These are phyloP conservation scores for Coemansia sp. DNA, from an alignment of 192 early-diverging fungal species.

Conservation along the genomic window DNA sequence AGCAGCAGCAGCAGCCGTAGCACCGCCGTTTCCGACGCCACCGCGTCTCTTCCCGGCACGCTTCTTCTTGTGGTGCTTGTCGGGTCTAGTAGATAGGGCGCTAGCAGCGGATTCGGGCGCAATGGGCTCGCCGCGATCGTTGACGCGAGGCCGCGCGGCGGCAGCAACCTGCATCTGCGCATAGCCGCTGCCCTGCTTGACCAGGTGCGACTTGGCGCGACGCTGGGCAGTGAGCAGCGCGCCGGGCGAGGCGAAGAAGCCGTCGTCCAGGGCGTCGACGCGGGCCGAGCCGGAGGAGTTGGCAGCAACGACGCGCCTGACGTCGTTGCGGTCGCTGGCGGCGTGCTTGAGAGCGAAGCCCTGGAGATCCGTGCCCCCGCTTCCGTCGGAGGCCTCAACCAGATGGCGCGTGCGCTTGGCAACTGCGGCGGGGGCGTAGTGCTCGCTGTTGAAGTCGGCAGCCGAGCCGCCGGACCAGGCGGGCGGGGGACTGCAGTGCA, in stretches of 20 bases:
- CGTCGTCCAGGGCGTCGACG: slow-evolving; percentile 36
- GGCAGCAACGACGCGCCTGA: slow-evolving; percentile 50
- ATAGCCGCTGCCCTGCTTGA: slow-evolving; percentile 39
- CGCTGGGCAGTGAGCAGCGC: slow-evolving; percentile 28
- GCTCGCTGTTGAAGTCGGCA: slow-evolving; percentile 82
- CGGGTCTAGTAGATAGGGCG: slow-evolving; percentile 58
- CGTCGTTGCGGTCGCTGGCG: slow-evolving; percentile 60
- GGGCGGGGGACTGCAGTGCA: slow-evolving; percentile 84
- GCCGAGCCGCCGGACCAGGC: slow-evolving; percentile 36
- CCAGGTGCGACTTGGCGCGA: slow-evolving; percentile 30
- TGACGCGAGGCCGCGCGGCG: slow-evolving; percentile 31
- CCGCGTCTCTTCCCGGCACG: slow-evolving; percentile 72
- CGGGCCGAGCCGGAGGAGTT: slow-evolving; percentile 44
- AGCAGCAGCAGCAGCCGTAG: no score
- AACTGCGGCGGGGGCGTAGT: slow-evolving; percentile 63
- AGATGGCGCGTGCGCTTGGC: slow-evolving; percentile 40
- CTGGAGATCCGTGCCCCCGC: slow-evolving; percentile 41
- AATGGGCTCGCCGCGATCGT: slow-evolving; percentile 60
- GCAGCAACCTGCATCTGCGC: slow-evolving; percentile 36
- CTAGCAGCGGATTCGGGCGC: slow-evolving; percentile 55
- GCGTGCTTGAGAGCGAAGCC: slow-evolving; percentile 51
- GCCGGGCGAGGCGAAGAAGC: slow-evolving; percentile 35
- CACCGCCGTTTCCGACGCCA: slow-evolving; percentile 54
- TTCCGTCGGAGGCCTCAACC: slow-evolving; percentile 33
- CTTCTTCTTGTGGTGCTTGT: slow-evolving; percentile 37